Conservation (phyloP, 495 filamentous ascomycete genomes). For the Penicillium turbatum region DNA sequence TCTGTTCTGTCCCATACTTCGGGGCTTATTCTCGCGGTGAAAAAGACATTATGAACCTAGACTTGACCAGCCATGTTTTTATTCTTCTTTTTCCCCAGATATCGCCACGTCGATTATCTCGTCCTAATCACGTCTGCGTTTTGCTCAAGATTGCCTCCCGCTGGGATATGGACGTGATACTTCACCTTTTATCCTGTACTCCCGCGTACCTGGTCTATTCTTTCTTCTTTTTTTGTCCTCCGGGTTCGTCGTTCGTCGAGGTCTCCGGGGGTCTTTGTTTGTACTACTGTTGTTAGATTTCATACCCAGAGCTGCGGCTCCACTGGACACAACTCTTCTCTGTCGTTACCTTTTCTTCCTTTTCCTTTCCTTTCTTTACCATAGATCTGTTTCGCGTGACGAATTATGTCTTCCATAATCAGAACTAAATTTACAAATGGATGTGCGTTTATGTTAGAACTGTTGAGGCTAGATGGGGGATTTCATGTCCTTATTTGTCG, state of each 20-base stretch:
- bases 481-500: no score
- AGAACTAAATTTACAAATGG: neutral
- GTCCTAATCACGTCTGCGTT: neutral
- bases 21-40: neutral
- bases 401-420: constrained; percentile 9
- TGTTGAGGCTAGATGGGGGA: neutral
- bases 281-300: constrained; percentile 15
- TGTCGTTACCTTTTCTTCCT: constrained; percentile 5
- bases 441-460: neutral
- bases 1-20: neutral
- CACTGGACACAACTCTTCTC: neutral
- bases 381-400: constrained; percentile 2
- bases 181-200: neutral
- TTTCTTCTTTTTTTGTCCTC: neutral
- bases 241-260: neutral
- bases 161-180: neutral
- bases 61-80: constrained; percentile 2
- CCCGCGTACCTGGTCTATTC: neutral
- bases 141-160: neutral
- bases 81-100: neutral
- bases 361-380: neutral
- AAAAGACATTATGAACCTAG: constrained; percentile 10
- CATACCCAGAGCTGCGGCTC: constrained; percentile 8
- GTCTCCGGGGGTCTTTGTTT: neutral
- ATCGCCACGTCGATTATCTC: neutral